Evolutionary conservation across 768 basidiomycete genomes (phyloP), one percentile per base, ranked within the genome.

Genomic region (Grammothele lineata): DNA sequence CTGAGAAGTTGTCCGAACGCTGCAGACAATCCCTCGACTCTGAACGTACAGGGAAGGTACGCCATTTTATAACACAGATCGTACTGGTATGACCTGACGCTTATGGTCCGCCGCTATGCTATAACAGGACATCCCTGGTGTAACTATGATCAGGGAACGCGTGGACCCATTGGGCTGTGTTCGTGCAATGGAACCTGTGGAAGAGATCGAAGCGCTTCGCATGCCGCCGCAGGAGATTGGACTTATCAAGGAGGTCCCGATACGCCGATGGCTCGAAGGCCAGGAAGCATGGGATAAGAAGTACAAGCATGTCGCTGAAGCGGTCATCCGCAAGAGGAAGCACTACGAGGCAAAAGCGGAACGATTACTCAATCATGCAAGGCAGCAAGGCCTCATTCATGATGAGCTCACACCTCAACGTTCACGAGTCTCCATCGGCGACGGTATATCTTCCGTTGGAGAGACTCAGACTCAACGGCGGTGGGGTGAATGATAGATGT

Each of bases 191-290:
- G 88, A 92, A 55, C 69, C 78, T 0, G 62, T 65, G 35, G 68
- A 70, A 9, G 73, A 82, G 7, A 66, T 92, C 5, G 59, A 66
- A 5, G 78, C 74, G 1, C 66, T 90, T 34, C 61, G 70, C 9
- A 60, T 90, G 33, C 70, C 73, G 0, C 66, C 74, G 0, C 68
- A 71, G 11, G 70, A 85, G 49, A 73, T 90, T 32, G 87, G 87
- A 0, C 62, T 85, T 26, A 79, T 92, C 62, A 88, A 85, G 61
- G 88, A 90, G 63, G 78, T 69, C 0, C 82, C 85, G 0, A 79
- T 79, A 0, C 69, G 75, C 59, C 73, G 82, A n/a, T 92, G 87
- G 75, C 60, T 78, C 12, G 62, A 66, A 3, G 81, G 83, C 7
- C 82, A 83, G 61, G 68, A 72, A 18, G 57, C 72, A 26, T 85